Evolutionary conservation across 2,329 filamentous ascomycete species (phyloP), one percentile per base, ranked within the genome.

Genomic region (Pezicula rhizophila): DNA sequence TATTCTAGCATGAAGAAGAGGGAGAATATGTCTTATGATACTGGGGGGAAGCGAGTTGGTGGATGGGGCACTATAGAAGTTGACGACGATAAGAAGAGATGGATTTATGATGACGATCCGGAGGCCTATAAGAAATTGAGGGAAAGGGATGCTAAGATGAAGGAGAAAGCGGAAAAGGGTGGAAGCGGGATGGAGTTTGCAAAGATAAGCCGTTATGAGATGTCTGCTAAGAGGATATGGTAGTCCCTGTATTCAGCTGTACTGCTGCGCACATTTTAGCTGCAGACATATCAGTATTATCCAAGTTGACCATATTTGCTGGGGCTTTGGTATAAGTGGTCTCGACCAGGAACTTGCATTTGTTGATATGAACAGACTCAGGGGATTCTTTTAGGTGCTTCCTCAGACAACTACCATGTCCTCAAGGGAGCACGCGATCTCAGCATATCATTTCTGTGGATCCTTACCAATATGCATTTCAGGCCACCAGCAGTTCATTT

Each of bases 201-300:
- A 61, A 81, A 71, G 64, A 89, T 82, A 54, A 81, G 76, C 58
- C 77, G 93, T 60, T 99, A 96, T 70, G 89, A 90, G 64, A 96
- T 97, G 93, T 85, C 90, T 59, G 89, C 89, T 0, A 97, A 96
- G 76, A 79, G 93, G 64, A 99, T 99, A 60, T 99, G 93, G 93
- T 97, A 58, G 49, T 31, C 28, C 8, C 28, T 31, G 11, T 31
- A 31, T 31, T 31, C 28, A 31, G 11, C 12, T 31, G 23, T 5
- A 23, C 23, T 23, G 6, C 23, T 7, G 7, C 8, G 7, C 28
- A 31, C 12, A 11, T 31, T 11, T 11, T 31, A 10, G 12, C 28
- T 31, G 7, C 28, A 31, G 8, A 10, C 8, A 31, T 31, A 31
- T 31, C 28, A 31, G 28, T 10, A 31, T 31, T 12, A 10, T 31